Base-by-base conservation (phyloP, 495 filamentous ascomycete species). In the Neurospora sp. region DNA sequence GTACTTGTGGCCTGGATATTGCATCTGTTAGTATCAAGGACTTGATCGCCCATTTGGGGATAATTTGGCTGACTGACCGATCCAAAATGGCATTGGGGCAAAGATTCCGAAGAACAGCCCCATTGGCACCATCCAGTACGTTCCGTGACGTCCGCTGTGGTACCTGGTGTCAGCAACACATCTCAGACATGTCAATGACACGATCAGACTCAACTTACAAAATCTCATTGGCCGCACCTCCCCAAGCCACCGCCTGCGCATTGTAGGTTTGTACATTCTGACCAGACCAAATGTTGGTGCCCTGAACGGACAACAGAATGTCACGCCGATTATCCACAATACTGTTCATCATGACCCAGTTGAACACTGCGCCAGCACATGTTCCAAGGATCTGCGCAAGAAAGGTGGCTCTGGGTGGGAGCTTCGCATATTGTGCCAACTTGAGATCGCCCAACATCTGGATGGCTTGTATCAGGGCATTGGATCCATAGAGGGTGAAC, bases 31-130 rank as follows among this genome's bases (percentile, higher is more conserved):
- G 45, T 9, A 83, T 80, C 16, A 80, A 59, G 5, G 38, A 81
- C 27, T 78, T 76, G 1, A 44, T 44, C 7, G 18, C 42, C 42
- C 18, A n/a, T 44, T 84, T 39, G 61, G 5, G 45, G 27, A 85
- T 31, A 85, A 77, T 9, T 75, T 74, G 7, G 85, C 71, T 6
- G 83, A 84, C 14, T 85, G 70, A n/a, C 85, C 84, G 1, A 87
- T 81, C 69, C 86, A 82, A 20, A 72, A 75, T 35, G 42, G 72
- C 18, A 70, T 9, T 27, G 75, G 70, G 10, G 69, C 37, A 38
- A 71, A 18, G 27, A 69, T 65, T 18, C 69, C 73, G 45, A 74
- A 69, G 20, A 71, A 35, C 14, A 72, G 65, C 3, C 70, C 38
- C 41, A 69, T 69, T 16, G 68, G 41, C 4, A 70, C 72, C 48